These are phyloP conservation scores for Dactylis glomerata DNA, from an alignment of 176 grass and related monocot species.

Conservation along the genomic window DNA sequence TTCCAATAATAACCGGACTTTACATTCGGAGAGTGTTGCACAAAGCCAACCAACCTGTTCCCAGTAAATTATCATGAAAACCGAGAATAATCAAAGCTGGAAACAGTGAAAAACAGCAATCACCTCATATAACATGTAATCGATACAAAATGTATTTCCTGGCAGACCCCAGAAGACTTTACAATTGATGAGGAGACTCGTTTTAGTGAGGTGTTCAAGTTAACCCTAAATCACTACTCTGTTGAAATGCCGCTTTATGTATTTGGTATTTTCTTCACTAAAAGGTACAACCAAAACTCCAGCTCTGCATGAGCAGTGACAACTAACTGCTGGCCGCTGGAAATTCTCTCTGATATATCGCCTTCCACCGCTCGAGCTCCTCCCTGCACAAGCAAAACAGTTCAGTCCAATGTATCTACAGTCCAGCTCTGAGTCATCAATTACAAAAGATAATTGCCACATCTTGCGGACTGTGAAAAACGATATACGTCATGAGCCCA, in stretches of 20 bases:
- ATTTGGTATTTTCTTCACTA: slow-evolving; percentile 28
- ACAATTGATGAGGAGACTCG: slow-evolving; percentile 25
- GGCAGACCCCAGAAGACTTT: slow-evolving; percentile 27
- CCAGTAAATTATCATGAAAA: slow-evolving; percentile 4
- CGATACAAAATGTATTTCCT: slow-evolving; percentile 23
- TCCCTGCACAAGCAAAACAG: slow-evolving; percentile 56
- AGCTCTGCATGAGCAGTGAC: slow-evolving; percentile 35
- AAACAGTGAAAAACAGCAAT: background rate
- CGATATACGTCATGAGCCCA: background rate
- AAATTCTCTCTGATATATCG: slow-evolving; percentile 72
- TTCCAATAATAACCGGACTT: background rate
- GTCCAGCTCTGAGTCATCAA: background rate
- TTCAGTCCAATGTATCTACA: background rate
- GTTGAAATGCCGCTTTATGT: slow-evolving; percentile 22
- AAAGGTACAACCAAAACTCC: slow-evolving; percentile 37
- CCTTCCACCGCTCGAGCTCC: slow-evolving; percentile 84
- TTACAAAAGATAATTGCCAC: background rate
- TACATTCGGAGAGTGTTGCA: background rate
- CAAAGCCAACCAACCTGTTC: background rate
- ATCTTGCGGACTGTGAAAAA: background rate
- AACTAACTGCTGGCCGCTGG: slow-evolving; percentile 50
- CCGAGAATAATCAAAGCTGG: slow-evolving; percentile 1
- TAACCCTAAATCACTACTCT: slow-evolving; percentile 40
- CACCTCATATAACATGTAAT: slow-evolving; percentile 7
- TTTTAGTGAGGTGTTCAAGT: slow-evolving; percentile 37